These are phyloP conservation scores for Linnemannia schmuckeri DNA, from an alignment of 192 early-diverging fungal genomes.

Conservation along the genomic window DNA sequence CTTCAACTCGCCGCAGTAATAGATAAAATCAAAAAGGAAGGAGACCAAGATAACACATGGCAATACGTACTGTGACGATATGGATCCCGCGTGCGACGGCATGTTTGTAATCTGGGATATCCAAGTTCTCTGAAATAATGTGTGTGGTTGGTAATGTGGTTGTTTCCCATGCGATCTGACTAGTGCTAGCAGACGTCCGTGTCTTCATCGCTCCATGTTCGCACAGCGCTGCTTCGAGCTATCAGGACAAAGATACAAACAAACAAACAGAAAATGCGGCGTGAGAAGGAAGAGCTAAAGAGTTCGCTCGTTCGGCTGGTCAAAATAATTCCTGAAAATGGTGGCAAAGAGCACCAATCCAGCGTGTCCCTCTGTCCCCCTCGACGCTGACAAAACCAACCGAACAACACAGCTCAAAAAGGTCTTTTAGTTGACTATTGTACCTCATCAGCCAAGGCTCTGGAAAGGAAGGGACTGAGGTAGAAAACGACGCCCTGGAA, in stretches of 20 bases:
- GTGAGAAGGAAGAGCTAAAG: conserved; percentile 11
- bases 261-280: conserved; percentile 28
- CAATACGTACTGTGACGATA: conserved; percentile 34
- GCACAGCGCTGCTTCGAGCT: conserved; percentile 24
- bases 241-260: background rate
- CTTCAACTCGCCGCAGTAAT: background rate
- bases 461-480: conserved; percentile 38
- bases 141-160: conserved; percentile 22
- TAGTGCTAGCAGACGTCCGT: background rate
- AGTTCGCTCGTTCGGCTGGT: no score
- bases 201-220: conserved; percentile 28
- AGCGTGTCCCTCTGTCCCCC: background rate
- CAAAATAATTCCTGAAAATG: background rate
- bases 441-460: conserved; percentile 14
- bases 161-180: background rate
- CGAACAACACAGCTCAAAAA: background rate
- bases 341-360: background rate
- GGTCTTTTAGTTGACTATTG: no score
- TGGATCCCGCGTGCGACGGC: conserved; percentile 40
- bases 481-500: conserved; percentile 37
- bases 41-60: no score
- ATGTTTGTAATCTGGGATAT: conserved; percentile 40
- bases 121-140: conserved; percentile 44
- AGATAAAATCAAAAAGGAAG: background rate
- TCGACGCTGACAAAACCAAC: background rate